Base-by-base conservation (phyloP, 2,329 filamentous ascomycete species). In the Penicillium griseofulvum region DNA sequence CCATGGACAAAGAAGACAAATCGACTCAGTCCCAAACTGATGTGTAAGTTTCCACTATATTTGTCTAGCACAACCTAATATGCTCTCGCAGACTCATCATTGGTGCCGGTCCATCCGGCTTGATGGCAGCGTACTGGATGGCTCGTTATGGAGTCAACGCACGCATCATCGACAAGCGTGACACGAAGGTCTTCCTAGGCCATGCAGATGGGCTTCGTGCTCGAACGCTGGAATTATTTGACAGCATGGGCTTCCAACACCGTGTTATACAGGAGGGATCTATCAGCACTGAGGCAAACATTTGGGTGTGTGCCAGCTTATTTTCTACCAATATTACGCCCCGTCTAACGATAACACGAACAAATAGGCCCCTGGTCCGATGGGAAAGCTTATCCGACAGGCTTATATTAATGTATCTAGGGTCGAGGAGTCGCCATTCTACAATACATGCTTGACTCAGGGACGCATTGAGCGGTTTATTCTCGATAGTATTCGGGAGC, bases 401-500 rank as follows among this genome's bases (percentile, higher is more conserved):
- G 41, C 84, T 87, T 17, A 79, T 82, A 0, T 86, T 89, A 68
- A 87, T 82, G 0, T 82, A 83, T 43, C 78, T 80, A 0, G 84
- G 83, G 49, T 51, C 7, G 0, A 75, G 87, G 47, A 86, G 80
- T 22, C 80, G 81, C 5, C 62, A 0, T 88, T 87, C 60, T 82
- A 84, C 52, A 82, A 90, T 65, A 81, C 85, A 3, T 83, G 88
- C 4, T 70, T 91, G 37, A 87, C 89, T 62, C 88, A 91, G 71
- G 88, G 87, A 3, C 81, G 87, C 1, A 84, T 90, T 56, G 87
- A 90, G 66, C 76, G 80, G 1, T 87, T 86, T 67, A 85, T 88
- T 62, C 75, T 87, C 0, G 84, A 88, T 58, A 80, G 81, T 43
- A 82, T 88, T 49, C 78, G 79, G 58, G 72, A 82, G 50, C 70